Evolutionary conservation across 2,329 filamentous ascomycete genomes (phyloP).

Genomic region (Talaromyces islandicus): DNA sequence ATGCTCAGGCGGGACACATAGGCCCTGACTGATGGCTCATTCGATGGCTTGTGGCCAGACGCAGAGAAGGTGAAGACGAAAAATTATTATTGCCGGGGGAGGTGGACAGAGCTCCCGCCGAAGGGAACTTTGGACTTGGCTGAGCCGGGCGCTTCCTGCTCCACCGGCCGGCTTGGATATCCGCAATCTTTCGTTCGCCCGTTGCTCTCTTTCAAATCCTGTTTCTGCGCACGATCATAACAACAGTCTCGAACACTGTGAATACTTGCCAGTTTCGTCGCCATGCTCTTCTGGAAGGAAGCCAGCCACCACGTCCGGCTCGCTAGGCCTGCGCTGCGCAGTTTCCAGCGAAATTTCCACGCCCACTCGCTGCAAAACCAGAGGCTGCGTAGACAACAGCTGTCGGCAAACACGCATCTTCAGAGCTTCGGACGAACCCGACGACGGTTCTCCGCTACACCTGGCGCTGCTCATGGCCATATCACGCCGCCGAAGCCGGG

Average conservation of each 20-base stretch:
- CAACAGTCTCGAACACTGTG: not conserved
- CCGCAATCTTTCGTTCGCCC: not conserved
- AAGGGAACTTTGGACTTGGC: no score
- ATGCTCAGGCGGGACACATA: not conserved
- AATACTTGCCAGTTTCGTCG: not conserved
- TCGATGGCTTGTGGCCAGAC: not conserved
- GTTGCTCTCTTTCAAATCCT: not conserved
- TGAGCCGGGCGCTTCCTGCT: not conserved
- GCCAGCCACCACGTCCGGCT: constrained; percentile 26
- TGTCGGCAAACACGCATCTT: constrained; percentile 10
- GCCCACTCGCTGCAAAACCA: constrained; percentile 14
- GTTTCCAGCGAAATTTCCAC: constrained; percentile 23
- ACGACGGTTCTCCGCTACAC: constrained; percentile 61
- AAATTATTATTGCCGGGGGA: not conserved
- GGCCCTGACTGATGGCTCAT: not conserved
- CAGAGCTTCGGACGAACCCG: constrained; percentile 21
- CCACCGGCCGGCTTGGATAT: not conserved
- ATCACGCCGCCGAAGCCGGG: constrained; percentile 78
- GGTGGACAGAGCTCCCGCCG: not conserved
- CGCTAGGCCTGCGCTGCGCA: constrained; percentile 33
- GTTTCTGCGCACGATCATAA: not conserved
- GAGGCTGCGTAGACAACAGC: constrained; percentile 6
- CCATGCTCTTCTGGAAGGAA: constrained; percentile 30
- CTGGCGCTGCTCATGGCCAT: constrained; percentile 64
- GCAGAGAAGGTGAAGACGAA: not conserved